Evolutionary conservation across 345 rosid genomes (phyloP).

Genomic region (Pistacia atlantica): DNA sequence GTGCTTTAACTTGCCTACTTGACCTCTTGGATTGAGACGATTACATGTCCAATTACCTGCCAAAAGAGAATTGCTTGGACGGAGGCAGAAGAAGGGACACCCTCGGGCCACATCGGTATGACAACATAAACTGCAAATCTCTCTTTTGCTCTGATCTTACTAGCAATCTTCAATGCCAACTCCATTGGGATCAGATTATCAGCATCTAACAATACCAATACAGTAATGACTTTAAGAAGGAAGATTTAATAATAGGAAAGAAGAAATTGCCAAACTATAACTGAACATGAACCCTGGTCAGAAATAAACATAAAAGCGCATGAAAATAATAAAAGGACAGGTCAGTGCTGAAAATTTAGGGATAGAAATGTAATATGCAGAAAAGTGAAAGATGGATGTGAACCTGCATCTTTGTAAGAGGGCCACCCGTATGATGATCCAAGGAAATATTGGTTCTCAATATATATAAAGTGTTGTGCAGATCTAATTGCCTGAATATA

Average conservation of each 20-base stretch:
- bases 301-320: not conserved
- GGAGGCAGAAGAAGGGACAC: constrained; percentile 64
- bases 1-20: not conserved
- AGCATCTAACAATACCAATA: constrained; percentile 57
- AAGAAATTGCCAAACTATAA: not conserved
- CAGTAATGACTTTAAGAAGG: not conserved
- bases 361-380: not conserved
- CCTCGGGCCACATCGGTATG: constrained; percentile 96
- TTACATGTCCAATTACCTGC: constrained; percentile 54
- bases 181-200: constrained; percentile 91
- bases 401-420: constrained; percentile 77
- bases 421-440: constrained; percentile 94
- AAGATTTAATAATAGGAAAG: not conserved
- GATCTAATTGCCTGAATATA: constrained; percentile 88
- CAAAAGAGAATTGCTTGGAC: constrained; percentile 89
- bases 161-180: constrained; percentile 71
- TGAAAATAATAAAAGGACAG: not conserved
- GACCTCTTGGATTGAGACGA: not conserved
- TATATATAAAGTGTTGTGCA: constrained; percentile 80
- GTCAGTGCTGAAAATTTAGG: not conserved
- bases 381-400: constrained; percentile 13
- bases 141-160: constrained; percentile 74
- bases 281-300: not conserved
- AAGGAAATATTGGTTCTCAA: constrained; percentile 88
- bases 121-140: constrained; percentile 78